These are phyloP conservation scores for Metarhizium humberi DNA, from an alignment of 2,329 filamentous ascomycete genomes.

Conservation along the genomic window DNA sequence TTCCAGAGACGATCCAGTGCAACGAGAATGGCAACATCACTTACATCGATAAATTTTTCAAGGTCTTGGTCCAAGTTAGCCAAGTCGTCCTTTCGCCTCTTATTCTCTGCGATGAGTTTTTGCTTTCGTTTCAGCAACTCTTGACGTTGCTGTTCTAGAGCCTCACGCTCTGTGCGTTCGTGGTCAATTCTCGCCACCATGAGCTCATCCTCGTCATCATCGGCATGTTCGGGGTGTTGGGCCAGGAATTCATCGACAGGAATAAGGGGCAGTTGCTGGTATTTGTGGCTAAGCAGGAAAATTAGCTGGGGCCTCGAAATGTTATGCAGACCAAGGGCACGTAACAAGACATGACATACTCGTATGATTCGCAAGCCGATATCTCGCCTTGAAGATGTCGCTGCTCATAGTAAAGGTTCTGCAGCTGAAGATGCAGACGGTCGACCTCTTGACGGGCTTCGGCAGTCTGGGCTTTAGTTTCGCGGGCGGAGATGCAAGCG, in stretches of 20 bases:
- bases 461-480: slow-evolving; percentile 78
- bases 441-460: slow-evolving; percentile 89
- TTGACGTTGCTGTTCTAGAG: slow-evolving; percentile 75
- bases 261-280: slow-evolving; percentile 78
- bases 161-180: slow-evolving; percentile 75
- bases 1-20: not conserved
- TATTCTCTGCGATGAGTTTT: slow-evolving; percentile 63
- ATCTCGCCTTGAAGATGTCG: slow-evolving; percentile 86
- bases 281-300: slow-evolving; percentile 60
- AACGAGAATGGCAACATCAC: slow-evolving; percentile 19
- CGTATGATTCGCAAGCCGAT: slow-evolving; percentile 78
- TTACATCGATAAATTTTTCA: slow-evolving; percentile 85
- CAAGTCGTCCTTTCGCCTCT: slow-evolving; percentile 86
- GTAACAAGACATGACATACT: slow-evolving; percentile 47
- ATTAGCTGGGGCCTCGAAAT: not conserved
- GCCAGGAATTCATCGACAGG: slow-evolving; percentile 72
- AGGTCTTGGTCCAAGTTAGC: slow-evolving; percentile 85
- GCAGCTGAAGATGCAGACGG: slow-evolving; percentile 79
- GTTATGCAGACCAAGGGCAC: not conserved
- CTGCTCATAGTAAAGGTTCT: slow-evolving; percentile 96
- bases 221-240: slow-evolving; percentile 64
- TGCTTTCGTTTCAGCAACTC: slow-evolving; percentile 59
- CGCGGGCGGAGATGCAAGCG: slow-evolving; percentile 69
- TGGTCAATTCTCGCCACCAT: slow-evolving; percentile 89
- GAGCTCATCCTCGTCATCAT: slow-evolving; percentile 65